Conservation (phyloP, 2,329 filamentous ascomycete species). For the Lasiodiplodia hormozganensis region DNA sequence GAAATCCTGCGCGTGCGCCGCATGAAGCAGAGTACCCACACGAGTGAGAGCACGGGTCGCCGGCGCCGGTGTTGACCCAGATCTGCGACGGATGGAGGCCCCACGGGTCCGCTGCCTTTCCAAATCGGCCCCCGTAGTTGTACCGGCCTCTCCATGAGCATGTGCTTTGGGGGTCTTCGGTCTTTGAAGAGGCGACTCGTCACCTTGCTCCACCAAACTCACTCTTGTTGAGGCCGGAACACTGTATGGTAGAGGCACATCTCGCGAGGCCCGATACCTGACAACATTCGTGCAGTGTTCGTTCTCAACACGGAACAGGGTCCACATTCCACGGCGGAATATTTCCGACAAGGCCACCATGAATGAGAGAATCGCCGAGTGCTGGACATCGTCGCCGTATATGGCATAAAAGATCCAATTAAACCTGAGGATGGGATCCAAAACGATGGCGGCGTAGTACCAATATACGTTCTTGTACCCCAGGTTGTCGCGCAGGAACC, state of each 20-base stretch:
- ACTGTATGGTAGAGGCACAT: slow-evolving; percentile 84
- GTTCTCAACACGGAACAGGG: slow-evolving; percentile 93
- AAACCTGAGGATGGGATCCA: slow-evolving; percentile 87
- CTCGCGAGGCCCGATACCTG: slow-evolving; percentile 86
- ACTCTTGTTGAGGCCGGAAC: slow-evolving; percentile 38
- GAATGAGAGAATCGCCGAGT: slow-evolving; percentile 84
- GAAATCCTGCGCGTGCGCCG: slow-evolving; percentile 90
- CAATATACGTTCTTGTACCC: slow-evolving; percentile 80
- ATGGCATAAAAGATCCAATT: slow-evolving; percentile 95
- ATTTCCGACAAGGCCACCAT: slow-evolving; percentile 79
- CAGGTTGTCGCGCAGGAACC: slow-evolving; percentile 73
- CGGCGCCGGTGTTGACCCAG: slow-evolving; percentile 37
- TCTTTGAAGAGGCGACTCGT: not conserved
- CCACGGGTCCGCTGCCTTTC: slow-evolving; percentile 25
- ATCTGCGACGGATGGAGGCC: slow-evolving; percentile 36
- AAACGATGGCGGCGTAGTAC: slow-evolving; percentile 84
- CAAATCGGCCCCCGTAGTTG: slow-evolving; percentile 27
- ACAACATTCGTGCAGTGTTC: slow-evolving; percentile 86
- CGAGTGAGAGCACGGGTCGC: slow-evolving; percentile 54
- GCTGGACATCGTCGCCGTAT: slow-evolving; percentile 78
- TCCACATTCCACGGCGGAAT: slow-evolving; percentile 87
- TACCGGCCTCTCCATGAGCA: not conserved
- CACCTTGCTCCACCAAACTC: slow-evolving; percentile 27
- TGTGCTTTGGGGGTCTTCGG: not conserved
- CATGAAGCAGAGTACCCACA: slow-evolving; percentile 74